Evolutionary conservation across 345 rosid species (phyloP).

Genomic region (Populus alba): DNA sequence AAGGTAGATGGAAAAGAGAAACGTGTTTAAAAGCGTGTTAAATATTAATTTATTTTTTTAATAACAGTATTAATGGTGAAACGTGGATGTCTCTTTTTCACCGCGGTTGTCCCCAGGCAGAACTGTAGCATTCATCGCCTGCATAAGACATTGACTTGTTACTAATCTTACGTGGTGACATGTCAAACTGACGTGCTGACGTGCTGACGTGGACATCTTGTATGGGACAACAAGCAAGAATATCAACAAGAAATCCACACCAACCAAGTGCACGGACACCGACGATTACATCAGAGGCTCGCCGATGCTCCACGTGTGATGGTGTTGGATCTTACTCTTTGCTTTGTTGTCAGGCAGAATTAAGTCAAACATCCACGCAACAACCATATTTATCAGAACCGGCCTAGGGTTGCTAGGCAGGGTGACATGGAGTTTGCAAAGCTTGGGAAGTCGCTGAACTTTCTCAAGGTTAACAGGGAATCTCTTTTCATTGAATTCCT

Average conservation of each 20-base stretch:
- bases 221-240: not conserved
- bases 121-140: not conserved
- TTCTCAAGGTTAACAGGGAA: too few species aligned
- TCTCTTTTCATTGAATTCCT: too few species aligned
- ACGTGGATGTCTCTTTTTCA: not conserved
- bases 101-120: not conserved
- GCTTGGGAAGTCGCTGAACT: too few species aligned
- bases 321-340: conserved; percentile 9
- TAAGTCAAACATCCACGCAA: not conserved
- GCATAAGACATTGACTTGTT: not conserved
- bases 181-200: conserved; percentile 12
- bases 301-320: conserved; percentile 15
- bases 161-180: conserved; percentile 8
- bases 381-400: too few species aligned
- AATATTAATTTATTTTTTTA: too few species aligned
- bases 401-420: too few species aligned
- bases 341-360: not conserved
- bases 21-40: too few species aligned
- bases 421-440: too few species aligned
- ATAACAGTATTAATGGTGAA: not conserved
- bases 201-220: conserved; percentile 9
- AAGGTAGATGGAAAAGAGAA: too few species aligned
- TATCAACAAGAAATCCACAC: not conserved
- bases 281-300: conserved; percentile 10
- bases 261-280: not conserved